Evolutionary conservation across 2,329 filamentous ascomycete species (phyloP), one percentile per base, ranked within the genome.

Genomic region (Ascochyta koolunga): DNA sequence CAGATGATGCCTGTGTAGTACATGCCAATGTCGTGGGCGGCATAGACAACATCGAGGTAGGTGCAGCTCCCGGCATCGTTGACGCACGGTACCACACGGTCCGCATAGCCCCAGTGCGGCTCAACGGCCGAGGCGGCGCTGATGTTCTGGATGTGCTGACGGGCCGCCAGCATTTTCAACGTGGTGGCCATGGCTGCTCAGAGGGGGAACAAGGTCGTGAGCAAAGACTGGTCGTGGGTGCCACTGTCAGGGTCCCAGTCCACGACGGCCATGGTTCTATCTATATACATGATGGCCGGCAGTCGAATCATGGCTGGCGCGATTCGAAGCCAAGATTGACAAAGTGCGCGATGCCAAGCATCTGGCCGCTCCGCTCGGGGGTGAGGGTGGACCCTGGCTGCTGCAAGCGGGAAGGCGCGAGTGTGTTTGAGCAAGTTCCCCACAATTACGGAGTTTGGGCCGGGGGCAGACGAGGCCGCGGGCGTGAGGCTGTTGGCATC

Each of bases 1-100:
- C 83, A 86, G 37, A 86, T 62, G 54, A 86, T 84, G 58, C 80
- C 81, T 0, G 76, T 80, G 66, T 85, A 85, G 2, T 82, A 70
- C 78, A 86, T 83, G 3, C 79, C 79, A 3, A 79, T 52, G 61
- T 83, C 81, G 64, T 86, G 83, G 56, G 76, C 78, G 47, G 73
- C 73, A 60, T 86, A 86, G 11, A 85, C 81, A 4, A 74, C 74
- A 60, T 84, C 82, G 24, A 86, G 76, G 65, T 87, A 88, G 31
- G 72, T 78, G 66, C 85, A 88, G 5, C 82, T 82, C 1, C 83
- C 84, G 0, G 74, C 64, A 67, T 86, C 84, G 56, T 79, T 86
- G 21, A 77, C 81, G 67, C 85, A 87, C 21, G 84, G 85, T 0
- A 85, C 44, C 1, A 79, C 75, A 18, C 83, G 79, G 46, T 77